These are phyloP conservation scores for Cicer yamashitae DNA, from an alignment of 306 rosid species.

Conservation along the genomic window DNA sequence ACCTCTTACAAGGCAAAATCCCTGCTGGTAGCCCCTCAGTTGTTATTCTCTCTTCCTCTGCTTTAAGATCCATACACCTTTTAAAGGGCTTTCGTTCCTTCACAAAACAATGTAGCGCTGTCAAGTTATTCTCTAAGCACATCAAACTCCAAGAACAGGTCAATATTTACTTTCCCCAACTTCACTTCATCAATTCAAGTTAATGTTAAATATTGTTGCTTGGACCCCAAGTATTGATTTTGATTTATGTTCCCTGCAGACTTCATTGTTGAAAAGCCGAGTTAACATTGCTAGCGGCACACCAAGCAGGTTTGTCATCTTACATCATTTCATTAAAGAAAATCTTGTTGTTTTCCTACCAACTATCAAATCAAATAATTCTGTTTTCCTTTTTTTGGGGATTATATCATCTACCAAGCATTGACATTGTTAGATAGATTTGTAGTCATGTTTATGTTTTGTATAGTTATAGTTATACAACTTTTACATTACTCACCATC, in stretches of 20 bases:
- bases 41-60: conserved; percentile 69
- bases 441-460: not conserved
- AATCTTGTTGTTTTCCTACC: not conserved
- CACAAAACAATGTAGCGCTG: conserved; percentile 73
- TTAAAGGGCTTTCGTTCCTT: conserved; percentile 76
- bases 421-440: conserved; percentile 6
- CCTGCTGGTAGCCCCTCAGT: conserved; percentile 77
- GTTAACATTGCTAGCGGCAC: conserved; percentile 94
- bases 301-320: conserved; percentile 81
- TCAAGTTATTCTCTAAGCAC: conserved; percentile 88
- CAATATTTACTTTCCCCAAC: too few species aligned
- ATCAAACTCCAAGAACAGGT: conserved; percentile 88
- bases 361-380: not conserved
- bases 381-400: not conserved
- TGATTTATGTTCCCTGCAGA: conserved; percentile 55
- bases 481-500: not conserved
- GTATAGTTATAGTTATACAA: not conserved
- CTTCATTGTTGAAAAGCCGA: conserved; percentile 72
- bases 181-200: too few species aligned
- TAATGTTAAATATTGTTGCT: too few species aligned
- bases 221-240: not conserved
- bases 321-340: not conserved
- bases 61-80: conserved; percentile 74
- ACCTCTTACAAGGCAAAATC: conserved; percentile 54
- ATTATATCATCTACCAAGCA: not conserved